Evolutionary conservation across 257 asterid species (phyloP), one percentile per base, ranked within the genome.

Genomic region (Craterostigma plantagineum): DNA sequence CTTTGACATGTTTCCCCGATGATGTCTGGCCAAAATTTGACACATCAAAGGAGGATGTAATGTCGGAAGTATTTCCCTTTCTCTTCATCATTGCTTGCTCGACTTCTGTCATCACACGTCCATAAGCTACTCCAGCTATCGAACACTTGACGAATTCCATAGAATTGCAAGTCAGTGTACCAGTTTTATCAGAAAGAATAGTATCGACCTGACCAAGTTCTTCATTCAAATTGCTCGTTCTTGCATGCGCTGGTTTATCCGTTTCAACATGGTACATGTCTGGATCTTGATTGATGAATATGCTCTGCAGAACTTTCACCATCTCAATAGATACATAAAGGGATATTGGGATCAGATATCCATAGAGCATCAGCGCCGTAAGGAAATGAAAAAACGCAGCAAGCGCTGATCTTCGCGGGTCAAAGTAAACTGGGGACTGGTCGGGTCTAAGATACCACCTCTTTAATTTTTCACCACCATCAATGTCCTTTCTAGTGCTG

Each of bases 391-490:
- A 67, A 62, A 82, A 62, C 9, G 91, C 92, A 35, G 95, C 93
- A 35, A 66, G 18, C 9, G 64, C 41, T 6, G 83, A 66, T 60
- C 68, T 66, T 23, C 48, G 46, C 0, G 93, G 95, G 61, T 82
- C 81, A 52, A 42, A 87, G 45, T 65, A 66, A 18, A 60, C 60
- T 17, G 68, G 56, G 10, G 92, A 35, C 4, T 52, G 34, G 59
- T 79, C 92, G 0, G 98, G 98, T 30, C 65, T 61, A 46, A 87
- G 92, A 66, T 87, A 87, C 98, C 98, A 87, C 73, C 98, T 82
- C 66, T 56, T 57, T 17, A 71, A 16, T 39, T 52, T 61, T 60
- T 14, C n/a, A n/a, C 81, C 77, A 45, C 59, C 58, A 15, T 51
- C 54, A 0, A 76, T 34, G 42, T 86, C 95, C 10, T 55, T 53